Evolutionary conservation across 2,329 filamentous ascomycete species (phyloP).

Genomic region (Sporothrix dimorphospora): DNA sequence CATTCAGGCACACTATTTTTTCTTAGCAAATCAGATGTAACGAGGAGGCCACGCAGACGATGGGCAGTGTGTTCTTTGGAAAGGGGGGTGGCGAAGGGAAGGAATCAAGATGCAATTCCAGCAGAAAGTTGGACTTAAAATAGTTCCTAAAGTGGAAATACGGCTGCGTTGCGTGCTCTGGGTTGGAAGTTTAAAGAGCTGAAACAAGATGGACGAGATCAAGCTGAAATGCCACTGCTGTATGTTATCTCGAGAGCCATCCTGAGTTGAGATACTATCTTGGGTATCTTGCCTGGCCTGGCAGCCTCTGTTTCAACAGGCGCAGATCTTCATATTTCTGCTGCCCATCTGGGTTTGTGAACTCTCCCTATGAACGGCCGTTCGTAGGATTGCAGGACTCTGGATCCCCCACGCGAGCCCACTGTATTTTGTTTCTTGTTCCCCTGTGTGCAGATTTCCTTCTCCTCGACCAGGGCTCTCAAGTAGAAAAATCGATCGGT

Average conservation of each 20-base stretch:
- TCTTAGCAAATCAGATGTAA: constrained; percentile 21
- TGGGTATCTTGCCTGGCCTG: neutral
- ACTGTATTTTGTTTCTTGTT: constrained; percentile 14
- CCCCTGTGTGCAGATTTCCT: neutral
- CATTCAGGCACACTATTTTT: neutral
- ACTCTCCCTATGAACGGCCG: neutral
- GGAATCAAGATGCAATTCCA: neutral
- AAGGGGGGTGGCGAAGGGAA: neutral
- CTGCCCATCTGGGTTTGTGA: neutral
- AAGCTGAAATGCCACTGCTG: neutral
- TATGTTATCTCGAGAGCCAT: neutral
- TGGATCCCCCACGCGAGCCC: neutral
- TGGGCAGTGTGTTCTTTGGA: neutral
- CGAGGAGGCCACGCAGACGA: constrained; percentile 11
- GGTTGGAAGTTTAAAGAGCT: neutral
- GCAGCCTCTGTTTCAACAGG: constrained; percentile 1
- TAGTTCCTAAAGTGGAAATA: neutral
- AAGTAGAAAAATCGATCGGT: neutral
- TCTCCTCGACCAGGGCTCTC: neutral
- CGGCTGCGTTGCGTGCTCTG: neutral
- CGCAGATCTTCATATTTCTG: constrained; percentile 24
- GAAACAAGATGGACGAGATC: neutral
- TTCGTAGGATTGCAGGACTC: neutral
- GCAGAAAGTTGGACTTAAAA: neutral
- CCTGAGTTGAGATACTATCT: neutral